Base-by-base conservation (phyloP, 2,329 filamentous ascomycete species). In the Clarireedia homoeocarpa region DNA sequence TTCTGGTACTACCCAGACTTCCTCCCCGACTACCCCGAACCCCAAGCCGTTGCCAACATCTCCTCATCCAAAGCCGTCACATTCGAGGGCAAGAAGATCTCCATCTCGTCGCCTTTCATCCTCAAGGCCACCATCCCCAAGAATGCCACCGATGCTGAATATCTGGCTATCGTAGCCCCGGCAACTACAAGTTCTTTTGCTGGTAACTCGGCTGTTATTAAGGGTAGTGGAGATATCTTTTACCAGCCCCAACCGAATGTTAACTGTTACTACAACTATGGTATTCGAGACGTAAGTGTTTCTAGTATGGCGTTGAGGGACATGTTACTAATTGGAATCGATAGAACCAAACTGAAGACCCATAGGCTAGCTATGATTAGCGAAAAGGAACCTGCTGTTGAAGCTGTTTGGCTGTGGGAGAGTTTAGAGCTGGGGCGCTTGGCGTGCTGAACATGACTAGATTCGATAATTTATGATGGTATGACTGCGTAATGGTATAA, bases 1-100 rank as follows among this genome's bases (percentile, higher is more conserved):
- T 53, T 53, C 44, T 53, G 44, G 30, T 53, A 53, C 44, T 53
- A 53, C 51, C 51, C 51, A 10, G 42, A 53, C 14, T 53, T 39
- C 34, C 44, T 53, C n/a, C 44, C 44, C 17, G 44, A 53, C 12
- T 39, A 15, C 51, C 42, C 51, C 17, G 23, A 48, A 26, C 51
- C 44, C 3, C 51, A 53, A 40, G 51, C 51, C 20, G n/a, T 39
- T 15, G 51, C 20, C 10, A 23, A 48, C 10, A 53, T 53, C 23
- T 48, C 23, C 30, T 30, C 44, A n/a, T 9, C 46, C 23, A 53
- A 38, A 4, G 34, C 51, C 7, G 42, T 53, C 10, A 39, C 30
- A 7, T 53, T 53, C 20, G 51, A 48, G 20, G 40, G 42, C 4
- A 14, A 15, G 4, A 26, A 12, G 2, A 10, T 53, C 10, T 15